Evolutionary conservation across 192 early-diverging fungal species (phyloP), one percentile per base, ranked within the genome.

Genomic region (Coemansia sp.): DNA sequence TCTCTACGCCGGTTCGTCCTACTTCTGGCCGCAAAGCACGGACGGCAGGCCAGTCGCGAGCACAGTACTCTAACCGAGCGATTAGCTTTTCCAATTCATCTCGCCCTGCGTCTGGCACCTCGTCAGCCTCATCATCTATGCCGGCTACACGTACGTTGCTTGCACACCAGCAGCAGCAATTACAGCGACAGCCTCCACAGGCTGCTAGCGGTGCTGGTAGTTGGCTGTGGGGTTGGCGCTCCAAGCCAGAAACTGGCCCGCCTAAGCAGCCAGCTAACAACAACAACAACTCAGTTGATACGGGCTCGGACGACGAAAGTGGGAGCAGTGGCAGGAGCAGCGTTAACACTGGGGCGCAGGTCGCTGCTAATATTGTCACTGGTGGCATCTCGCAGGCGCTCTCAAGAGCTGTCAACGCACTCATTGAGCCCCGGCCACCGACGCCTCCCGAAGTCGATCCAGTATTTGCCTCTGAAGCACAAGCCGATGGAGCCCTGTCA

Each of bases 371-470:
- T 67, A 44, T 53, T 14, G 50, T 31, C 39, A 29, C 60, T 31
- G 68, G 70, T 9, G 78, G 78, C 6, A 39, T 81, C 2, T 62
- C 78, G 4, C 78, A 81, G 51, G 78, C 63, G 17, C 70, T 81
- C 9, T 81, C 78, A 11, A 70, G 78, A 1, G 78, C 78, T 6
- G 74, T 81, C 58, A 70, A 81, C 55, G 67, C 67, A 25, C 68
- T 81, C 45, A 71, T 81, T 12, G 78, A 81, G 62, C 78, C 78
- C 3, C 66, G 71, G 0, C 67, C 78, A 15, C 78, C 73, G 32
- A 81, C 78, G 1, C 78, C 78, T 17, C 78, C 78, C 7, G 74
- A 76, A n/a, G 57, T 68, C 8, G 78, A 81, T 41, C 78, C 78
- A 6, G 71, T 72, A 23, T 72, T 81, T 51, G 66, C 44, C 32